phyloP scores from a whole-genome alignment of 2,329 filamentous ascomycete species.

The Ceratocystis cubensis region DNA sequence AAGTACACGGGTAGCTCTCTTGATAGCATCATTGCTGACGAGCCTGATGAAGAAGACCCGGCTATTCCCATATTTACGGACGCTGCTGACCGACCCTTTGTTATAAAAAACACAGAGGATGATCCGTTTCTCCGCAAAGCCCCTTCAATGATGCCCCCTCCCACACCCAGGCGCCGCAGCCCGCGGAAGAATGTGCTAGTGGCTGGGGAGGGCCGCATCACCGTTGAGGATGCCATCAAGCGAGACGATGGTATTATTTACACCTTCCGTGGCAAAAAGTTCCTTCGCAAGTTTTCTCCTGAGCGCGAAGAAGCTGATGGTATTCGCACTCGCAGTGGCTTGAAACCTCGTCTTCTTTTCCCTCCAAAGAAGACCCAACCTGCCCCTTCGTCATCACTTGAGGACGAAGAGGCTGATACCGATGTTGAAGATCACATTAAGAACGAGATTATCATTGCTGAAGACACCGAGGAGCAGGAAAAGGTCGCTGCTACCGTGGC shows the following conservation, averaged over 20 bases:
- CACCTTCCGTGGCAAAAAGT: constrained; percentile 67
- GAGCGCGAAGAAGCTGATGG: constrained; percentile 30
- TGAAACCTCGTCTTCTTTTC: constrained; percentile 64
- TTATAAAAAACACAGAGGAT: constrained; percentile 49
- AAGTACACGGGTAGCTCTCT: constrained; percentile 44
- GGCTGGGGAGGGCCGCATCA: constrained; percentile 44
- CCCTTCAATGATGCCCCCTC: constrained; percentile 26
- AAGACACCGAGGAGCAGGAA: constrained; percentile 24
- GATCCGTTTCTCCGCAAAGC: constrained; percentile 57
- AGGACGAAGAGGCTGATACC: constrained; percentile 48
- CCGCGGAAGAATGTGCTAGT: constrained; percentile 43
- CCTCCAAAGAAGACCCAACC: constrained; percentile 36
- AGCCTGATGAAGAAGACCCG: constrained; percentile 45
- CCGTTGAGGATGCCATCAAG: constrained; percentile 49
- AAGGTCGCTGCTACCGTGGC: constrained; percentile 7
- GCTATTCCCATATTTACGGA: constrained; percentile 67
- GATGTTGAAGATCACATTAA: constrained; percentile 43
- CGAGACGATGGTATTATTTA: constrained; percentile 64
- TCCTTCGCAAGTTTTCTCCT: constrained; percentile 55
- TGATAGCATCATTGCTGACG: constrained; percentile 29
- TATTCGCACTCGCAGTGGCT: constrained; percentile 46
- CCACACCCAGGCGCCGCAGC: constrained; percentile 35
- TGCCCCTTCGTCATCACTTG: constrained; percentile 31
- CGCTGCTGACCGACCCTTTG: constrained; percentile 63
- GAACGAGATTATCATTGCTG: constrained; percentile 21